phyloP scores from a whole-genome alignment of 768 basidiomycete species.

The Coprinellus aureogranulatus region DNA sequence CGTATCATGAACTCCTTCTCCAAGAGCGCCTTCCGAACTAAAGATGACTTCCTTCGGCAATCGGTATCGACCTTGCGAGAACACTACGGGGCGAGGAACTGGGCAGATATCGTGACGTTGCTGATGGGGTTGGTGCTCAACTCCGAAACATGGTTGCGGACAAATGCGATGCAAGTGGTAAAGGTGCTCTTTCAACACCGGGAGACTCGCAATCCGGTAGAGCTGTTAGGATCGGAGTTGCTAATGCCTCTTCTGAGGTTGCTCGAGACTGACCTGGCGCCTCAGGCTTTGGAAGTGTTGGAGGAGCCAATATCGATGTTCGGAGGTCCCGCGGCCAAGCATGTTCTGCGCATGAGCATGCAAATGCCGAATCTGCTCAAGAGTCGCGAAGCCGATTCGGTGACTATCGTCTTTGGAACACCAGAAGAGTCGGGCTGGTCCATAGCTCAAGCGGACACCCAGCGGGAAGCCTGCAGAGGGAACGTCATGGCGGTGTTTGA shows the following conservation, averaged over 20 bases:
- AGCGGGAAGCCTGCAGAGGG: constrained; percentile 61
- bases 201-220: constrained; percentile 71
- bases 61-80: constrained; percentile 83
- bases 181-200: constrained; percentile 87
- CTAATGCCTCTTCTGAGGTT: constrained; percentile 89
- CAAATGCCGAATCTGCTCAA: constrained; percentile 46
- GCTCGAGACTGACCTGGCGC: constrained; percentile 81
- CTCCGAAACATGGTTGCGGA: constrained; percentile 73
- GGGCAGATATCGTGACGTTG: constrained; percentile 79
- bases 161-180: constrained; percentile 82
- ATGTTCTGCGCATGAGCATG: constrained; percentile 92
- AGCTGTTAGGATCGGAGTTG: constrained; percentile 77
- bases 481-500: constrained; percentile 87
- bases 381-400: constrained; percentile 47
- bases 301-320: constrained; percentile 85
- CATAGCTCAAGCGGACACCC: constrained; percentile 63
- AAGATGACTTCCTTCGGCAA: constrained; percentile 91
- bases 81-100: constrained; percentile 71
- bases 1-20: constrained; percentile 89
- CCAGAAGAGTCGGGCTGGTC: constrained; percentile 87
- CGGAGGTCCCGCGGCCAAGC: constrained; percentile 73
- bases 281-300: constrained; percentile 87
- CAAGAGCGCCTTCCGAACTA: constrained; percentile 83
- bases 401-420: constrained; percentile 76
- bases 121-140: constrained; percentile 88